Evolutionary conservation across 2,329 filamentous ascomycete genomes (phyloP), one percentile per base, ranked within the genome.

Genomic region (Claviceps pazoutovae): DNA sequence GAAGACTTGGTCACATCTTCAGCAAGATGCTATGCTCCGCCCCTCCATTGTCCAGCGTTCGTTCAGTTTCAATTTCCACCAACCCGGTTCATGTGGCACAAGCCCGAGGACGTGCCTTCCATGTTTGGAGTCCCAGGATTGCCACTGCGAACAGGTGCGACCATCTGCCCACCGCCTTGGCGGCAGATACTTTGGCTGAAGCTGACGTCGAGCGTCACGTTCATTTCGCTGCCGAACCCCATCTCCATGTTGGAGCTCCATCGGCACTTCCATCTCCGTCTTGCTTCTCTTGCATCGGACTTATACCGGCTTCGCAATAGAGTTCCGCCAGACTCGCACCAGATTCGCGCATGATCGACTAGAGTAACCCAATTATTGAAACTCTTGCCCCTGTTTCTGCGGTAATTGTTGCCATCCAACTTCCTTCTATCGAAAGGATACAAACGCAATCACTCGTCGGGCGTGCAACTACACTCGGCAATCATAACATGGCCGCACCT

Each of bases 131-230:
- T n/a, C 13, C 45, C 45, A 30, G 23, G 17, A 16, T 34, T 45
- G 46, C 36, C 46, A 34, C 48, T 45, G 48, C 42, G n/a, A 39
- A 49, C 51, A 50, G 14, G 51, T 50, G 30, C 9, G 9, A 48
- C 50, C 50, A 50, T 47, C 46, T 54, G 47, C 50, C 47, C 50
- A 41, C 38, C 42, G 21, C 34, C 43, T 45, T 23, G 44, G 19
- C 41, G 45, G 52, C 45, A 48, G 39, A n/a, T 53, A 45, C 30
- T 46, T 42, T 17, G 36, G 39, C 52, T 53, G 38, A 19, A 44
- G 37, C 38, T 46, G 19, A 48, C n/a, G 8, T 16, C 26, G 19
- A n/a, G 9, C 17, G 21, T 50, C 47, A 7, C 50, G 21, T 48
- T n/a, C n/a, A 51, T 42, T n/a, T 19, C 36, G 43, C 17, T 16